Base-by-base conservation (phyloP, 345 rosid species). In the Rhodomyrtus tomentosa region DNA sequence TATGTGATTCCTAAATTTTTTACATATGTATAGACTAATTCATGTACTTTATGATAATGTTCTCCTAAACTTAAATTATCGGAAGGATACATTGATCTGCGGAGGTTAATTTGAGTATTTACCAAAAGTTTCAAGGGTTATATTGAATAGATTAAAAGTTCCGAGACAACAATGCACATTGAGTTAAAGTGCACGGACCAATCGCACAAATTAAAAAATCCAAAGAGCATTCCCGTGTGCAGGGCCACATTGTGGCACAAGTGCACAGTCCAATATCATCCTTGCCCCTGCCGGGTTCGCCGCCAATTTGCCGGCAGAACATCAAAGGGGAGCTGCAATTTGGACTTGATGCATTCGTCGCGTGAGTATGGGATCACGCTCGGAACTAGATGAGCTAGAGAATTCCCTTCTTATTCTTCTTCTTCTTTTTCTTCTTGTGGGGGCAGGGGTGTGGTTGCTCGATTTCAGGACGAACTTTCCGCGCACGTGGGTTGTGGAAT, bases 1-100 rank as follows among this genome's bases (percentile, higher is more conserved):
- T 3, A 15, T 29, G 1, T 7, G 0, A 0, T 59, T 0, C 16
- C 0, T 15, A 0, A 59, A 59, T 4, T 59, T 59, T 59, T 0
- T 0, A 1, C 4, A 3, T 2, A 59, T 6, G 8, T 59, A 15
- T 0, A 59, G 29, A 29, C 15, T 6, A 59, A 0, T 29, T 5
- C 21, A 1, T 1, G 6, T 13, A 15, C 4, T 7, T 13, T 38
- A 15, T 58, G 18, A 29, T 29, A 15, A 62, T 29, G 36, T 15
- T 62, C 0, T 4, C 4, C 3, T 49, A 1, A 49, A 49, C 14
- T 49, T 49, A 49, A 49, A 49, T 49, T 10, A 10, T 49, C 3
- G 3, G 50, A 10, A 10, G 13, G 14, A 49, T 49, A 49, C 4
- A 49, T 49, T 49, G 50, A 2, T 49, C 8, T 5, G 12, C 3